These are phyloP conservation scores for Digitaria exilis DNA, from an alignment of 202 grass and related monocot genomes.

Conservation along the genomic window DNA sequence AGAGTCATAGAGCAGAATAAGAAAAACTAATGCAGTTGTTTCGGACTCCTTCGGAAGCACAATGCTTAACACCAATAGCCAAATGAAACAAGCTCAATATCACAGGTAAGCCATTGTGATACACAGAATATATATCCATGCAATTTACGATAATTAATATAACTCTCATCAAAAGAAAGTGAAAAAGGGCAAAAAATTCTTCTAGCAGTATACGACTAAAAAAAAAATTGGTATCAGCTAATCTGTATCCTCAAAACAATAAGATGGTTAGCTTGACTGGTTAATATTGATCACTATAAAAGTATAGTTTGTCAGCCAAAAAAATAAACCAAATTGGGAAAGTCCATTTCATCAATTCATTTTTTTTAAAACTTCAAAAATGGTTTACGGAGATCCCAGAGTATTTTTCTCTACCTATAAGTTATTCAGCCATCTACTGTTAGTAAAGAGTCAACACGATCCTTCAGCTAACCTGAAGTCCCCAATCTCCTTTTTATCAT, in stretches of 20 bases:
- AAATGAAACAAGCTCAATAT: neutral
- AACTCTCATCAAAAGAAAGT: neutral
- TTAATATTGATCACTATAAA: conserved; percentile 1
- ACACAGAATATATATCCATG: neutral
- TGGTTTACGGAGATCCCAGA: neutral
- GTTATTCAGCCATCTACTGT: neutral
- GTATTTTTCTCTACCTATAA: conserved; percentile 4
- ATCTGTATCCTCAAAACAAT: conserved; percentile 1
- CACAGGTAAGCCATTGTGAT: neutral
- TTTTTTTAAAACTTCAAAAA: conserved; percentile 1
- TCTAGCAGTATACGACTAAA: neutral
- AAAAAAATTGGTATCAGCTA: neutral
- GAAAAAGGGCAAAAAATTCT: neutral
- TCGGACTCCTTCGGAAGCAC: neutral
- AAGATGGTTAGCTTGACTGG: neutral
- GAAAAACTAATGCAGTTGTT: neutral
- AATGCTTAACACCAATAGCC: neutral
- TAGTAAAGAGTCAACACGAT: neutral
- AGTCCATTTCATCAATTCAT: conserved; percentile 30
- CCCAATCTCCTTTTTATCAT: neutral
- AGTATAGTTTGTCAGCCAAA: neutral
- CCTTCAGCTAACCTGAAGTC: neutral
- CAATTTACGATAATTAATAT: neutral
- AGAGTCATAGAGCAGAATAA: neutral
- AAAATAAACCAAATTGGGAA: neutral